Conservation (phyloP, 768 basidiomycete species). For the Sistotremastrum niveocremeum region DNA sequence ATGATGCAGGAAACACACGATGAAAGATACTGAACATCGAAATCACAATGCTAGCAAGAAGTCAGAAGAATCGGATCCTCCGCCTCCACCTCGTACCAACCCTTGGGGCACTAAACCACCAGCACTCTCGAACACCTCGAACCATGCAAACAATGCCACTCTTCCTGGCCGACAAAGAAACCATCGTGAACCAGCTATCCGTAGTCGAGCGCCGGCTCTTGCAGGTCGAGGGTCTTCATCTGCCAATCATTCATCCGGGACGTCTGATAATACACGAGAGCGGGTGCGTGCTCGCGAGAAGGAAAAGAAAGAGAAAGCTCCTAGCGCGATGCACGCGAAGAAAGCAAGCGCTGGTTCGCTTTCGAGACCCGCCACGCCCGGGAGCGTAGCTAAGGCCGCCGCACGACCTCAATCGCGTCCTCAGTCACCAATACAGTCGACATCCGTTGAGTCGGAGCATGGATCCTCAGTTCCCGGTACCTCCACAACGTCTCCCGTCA, state of each 20-base stretch:
- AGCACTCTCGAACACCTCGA: neutral
- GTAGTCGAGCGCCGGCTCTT: constrained; percentile 7
- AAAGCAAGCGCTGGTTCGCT: constrained; percentile 1
- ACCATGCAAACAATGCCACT: constrained; percentile 1
- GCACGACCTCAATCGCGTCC: constrained; percentile 24
- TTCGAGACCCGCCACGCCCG: neutral
- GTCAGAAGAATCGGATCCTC: constrained; percentile 38
- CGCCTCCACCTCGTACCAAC: neutral
- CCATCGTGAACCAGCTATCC: neutral
- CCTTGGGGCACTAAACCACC: constrained; percentile 4
- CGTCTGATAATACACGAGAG: too few relatives aligned
- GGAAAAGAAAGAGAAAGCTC: constrained; percentile 22
- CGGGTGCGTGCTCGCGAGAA: too few relatives aligned
- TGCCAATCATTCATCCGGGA: too few relatives aligned
- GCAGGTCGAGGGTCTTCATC: neutral
- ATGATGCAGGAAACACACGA: constrained; percentile 66
- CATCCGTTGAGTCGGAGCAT: constrained; percentile 36
- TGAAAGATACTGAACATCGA: constrained; percentile 76
- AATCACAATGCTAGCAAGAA: constrained; percentile 28
- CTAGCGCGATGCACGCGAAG: constrained; percentile 11
- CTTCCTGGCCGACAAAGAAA: neutral
- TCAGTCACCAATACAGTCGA: constrained; percentile 33
- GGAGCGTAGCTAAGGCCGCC: too few relatives aligned
- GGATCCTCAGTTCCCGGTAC: constrained; percentile 31
- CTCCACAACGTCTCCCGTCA: constrained; percentile 22